Conservation (phyloP, 257 asterid genomes). For the Salvia rosmarinus region DNA sequence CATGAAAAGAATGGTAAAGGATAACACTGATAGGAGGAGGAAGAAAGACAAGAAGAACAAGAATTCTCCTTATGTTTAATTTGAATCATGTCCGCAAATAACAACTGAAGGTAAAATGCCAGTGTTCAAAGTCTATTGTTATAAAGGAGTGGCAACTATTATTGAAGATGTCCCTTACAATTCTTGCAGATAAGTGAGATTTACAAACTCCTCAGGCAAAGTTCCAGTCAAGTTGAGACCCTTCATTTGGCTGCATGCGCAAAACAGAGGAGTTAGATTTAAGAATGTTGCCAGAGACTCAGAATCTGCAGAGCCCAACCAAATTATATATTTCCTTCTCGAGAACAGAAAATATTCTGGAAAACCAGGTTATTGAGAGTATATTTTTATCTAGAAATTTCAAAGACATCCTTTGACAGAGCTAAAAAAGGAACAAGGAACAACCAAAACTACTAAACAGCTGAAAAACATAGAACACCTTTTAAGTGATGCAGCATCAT, state of each 20-base stretch:
- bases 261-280: conserved; percentile 26
- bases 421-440: not conserved
- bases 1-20: not conserved
- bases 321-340: not conserved
- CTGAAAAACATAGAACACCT: not conserved
- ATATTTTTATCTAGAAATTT: not conserved
- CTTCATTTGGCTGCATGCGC: conserved; percentile 55
- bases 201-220: conserved; percentile 66
- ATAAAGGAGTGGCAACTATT: not conserved
- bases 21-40: not conserved
- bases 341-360: not conserved
- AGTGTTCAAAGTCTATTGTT: not conserved
- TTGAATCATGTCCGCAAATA: not conserved
- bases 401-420: not conserved
- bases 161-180: conserved; percentile 54
- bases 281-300: not conserved
- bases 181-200: conserved; percentile 55
- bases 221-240: conserved; percentile 69
- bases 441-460: not conserved
- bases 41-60: not conserved
- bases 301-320: not conserved
- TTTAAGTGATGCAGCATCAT: not conserved
- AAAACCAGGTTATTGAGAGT: not conserved
- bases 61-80: not conserved
- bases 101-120: not conserved